phyloP scores from a whole-genome alignment of 768 basidiomycete species.

The Boletus coccyginus region DNA sequence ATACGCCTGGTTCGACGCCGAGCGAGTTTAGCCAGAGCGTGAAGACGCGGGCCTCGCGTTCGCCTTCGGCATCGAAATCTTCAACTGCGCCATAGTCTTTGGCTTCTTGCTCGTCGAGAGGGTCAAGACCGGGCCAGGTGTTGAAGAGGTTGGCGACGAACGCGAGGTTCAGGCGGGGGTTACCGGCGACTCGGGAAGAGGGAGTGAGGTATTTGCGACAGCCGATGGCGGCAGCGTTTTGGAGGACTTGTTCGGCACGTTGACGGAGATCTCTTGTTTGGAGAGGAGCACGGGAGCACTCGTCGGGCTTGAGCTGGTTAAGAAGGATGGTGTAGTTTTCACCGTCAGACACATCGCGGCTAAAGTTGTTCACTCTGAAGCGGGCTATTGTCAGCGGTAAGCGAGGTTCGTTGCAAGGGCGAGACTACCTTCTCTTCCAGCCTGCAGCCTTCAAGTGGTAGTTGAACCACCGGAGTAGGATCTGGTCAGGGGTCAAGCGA shows the following conservation, averaged over 20 bases:
- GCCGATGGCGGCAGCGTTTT: conserved; percentile 90
- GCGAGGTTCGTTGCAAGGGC: no score
- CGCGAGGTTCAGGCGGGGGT: conserved; percentile 95
- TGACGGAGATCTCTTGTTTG: conserved; percentile 79
- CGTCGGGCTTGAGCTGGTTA: conserved; percentile 91
- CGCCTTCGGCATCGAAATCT: conserved; percentile 98
- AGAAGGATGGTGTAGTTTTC: conserved; percentile 97
- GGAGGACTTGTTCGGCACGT: conserved; percentile 90
- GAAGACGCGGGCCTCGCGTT: conserved; percentile 96
- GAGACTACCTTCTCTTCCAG: conserved; percentile 75
- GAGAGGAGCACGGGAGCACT: conserved; percentile 86
- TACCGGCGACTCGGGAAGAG: conserved; percentile 87
- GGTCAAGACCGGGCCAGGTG: conserved; percentile 91
- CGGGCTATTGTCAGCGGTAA: neutral
- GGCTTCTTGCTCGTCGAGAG: conserved; percentile 90
- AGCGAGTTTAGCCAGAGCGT: conserved; percentile 98
- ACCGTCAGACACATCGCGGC: conserved; percentile 93
- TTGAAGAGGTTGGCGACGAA: conserved; percentile 99
- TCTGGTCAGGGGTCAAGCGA: conserved; percentile 93
- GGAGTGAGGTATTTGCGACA: conserved; percentile 96
- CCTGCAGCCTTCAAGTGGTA: conserved; percentile 96
- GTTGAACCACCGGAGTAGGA: conserved; percentile 98
- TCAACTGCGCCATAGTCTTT: conserved; percentile 88
- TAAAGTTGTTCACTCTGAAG: conserved; percentile 93
- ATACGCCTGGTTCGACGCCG: conserved; percentile 93